phyloP scores from a whole-genome alignment of 1,139 yeast genomes.

The Taphrina pruni region DNA sequence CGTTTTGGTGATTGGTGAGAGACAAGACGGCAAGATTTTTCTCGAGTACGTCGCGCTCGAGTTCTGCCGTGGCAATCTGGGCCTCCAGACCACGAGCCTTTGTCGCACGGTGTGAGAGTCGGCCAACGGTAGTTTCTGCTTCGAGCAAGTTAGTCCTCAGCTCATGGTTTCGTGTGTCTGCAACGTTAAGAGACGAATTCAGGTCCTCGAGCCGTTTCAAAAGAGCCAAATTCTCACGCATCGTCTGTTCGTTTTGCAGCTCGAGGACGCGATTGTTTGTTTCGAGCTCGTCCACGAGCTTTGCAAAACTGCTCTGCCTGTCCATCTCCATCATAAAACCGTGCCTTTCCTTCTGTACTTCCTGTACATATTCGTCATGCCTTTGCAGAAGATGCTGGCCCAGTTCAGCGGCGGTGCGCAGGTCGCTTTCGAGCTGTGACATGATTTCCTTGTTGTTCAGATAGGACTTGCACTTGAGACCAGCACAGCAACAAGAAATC shows the following conservation, averaged over 20 bases:
- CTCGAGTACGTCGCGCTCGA: conserved; percentile 28
- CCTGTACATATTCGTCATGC: conserved; percentile 21
- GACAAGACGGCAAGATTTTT: conserved; percentile 17
- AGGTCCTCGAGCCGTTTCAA: conserved; percentile 30
- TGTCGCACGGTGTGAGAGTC: conserved; percentile 8
- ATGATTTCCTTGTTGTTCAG: conserved; percentile 26
- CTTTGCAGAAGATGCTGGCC: conserved; percentile 20
- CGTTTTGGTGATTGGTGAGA: conserved; percentile 6
- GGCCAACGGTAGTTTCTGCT: conserved; percentile 16
- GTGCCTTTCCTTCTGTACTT: conserved; percentile 13
- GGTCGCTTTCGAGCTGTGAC: conserved; percentile 24
- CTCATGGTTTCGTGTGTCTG: conserved; percentile 28
- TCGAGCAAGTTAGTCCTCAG: conserved; percentile 13
- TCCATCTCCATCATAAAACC: conserved; percentile 25
- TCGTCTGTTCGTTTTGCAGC: conserved; percentile 15
- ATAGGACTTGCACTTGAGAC: conserved; percentile 3
- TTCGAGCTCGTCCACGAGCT: conserved; percentile 29
- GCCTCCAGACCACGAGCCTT: conserved; percentile 22
- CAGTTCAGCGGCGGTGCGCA: conserved; percentile 29
- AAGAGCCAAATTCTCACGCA: conserved; percentile 28
- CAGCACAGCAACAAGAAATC: conserved; percentile 28
- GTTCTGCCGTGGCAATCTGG: conserved; percentile 19
- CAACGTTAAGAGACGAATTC: conserved; percentile 16
- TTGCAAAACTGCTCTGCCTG: conserved; percentile 16
- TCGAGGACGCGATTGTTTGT: conserved; percentile 26